A percentile compares a stretch with the other conserved stretches of the same genome.
phyloP scores from a whole-genome alignment of 768 basidiomycete genomes.

The Phallus indusiatus region DNA sequence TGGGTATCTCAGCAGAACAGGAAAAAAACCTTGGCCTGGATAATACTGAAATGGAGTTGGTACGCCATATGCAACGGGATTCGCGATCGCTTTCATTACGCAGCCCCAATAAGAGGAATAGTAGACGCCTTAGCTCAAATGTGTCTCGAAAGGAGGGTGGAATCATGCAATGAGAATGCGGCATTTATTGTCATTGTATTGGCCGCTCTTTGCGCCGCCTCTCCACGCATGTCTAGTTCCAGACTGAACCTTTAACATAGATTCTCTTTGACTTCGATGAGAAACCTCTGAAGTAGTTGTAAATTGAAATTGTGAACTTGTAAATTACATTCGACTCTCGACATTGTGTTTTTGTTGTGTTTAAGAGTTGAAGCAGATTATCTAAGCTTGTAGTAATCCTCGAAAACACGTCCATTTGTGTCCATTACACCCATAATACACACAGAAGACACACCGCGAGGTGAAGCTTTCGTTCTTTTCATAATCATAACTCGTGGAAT shows the following conservation, averaged over 20 bases:
- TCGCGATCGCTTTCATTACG: background rate
- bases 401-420: background rate
- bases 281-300: too few species aligned
- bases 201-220: too few species aligned
- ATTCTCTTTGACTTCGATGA: too few species aligned
- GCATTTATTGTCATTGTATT: too few species aligned
- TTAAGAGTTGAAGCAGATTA: too few species aligned
- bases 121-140: background rate
- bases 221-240: too few species aligned
- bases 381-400: background rate
- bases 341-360: too few species aligned
- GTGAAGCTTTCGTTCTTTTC: background rate
- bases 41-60: background rate
- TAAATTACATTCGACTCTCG: too few species aligned
- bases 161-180: background rate
- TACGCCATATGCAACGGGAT: background rate
- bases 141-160: background rate
- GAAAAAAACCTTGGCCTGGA: constrained; percentile 3
- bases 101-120: background rate
- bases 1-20: constrained; percentile 42
- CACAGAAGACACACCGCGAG: too few species aligned
- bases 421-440: background rate
- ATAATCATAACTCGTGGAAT: background rate
- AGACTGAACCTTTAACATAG: too few species aligned
- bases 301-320: too few species aligned